phyloP scores from a whole-genome alignment of 345 rosid species.

The Eucalyptus regnans region DNA sequence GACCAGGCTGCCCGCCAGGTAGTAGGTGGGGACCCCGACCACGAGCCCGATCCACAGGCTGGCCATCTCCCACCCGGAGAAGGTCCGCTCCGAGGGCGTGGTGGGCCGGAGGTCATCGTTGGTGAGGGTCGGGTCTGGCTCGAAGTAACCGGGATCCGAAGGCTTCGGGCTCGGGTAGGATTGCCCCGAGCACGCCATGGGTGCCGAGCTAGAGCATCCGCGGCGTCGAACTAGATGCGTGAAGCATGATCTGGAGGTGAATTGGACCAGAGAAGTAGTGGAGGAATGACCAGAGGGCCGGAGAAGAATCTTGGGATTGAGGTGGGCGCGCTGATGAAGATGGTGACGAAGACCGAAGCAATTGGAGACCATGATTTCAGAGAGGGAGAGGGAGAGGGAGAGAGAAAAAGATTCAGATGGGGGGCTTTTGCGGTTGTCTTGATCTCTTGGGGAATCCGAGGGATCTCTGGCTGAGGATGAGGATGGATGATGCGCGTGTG shows the following conservation, averaged over 20 bases:
- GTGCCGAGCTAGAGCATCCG: neutral
- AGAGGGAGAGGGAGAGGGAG: slow-evolving; percentile 12
- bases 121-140: slow-evolving; percentile 51
- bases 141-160: neutral
- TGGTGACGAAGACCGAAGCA: slow-evolving; percentile 39
- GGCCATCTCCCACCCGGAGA: slow-evolving; percentile 74
- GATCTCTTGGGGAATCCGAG: neutral
- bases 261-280: neutral
- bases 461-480: neutral
- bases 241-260: neutral
- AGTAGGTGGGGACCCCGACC: slow-evolving; percentile 87
- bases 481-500: neutral
- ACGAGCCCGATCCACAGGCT: slow-evolving; percentile 96
- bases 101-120: slow-evolving; percentile 91
- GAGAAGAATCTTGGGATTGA: neutral
- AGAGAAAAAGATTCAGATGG: slow-evolving; percentile 2
- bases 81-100: slow-evolving; percentile 35
- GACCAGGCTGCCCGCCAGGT: slow-evolving; percentile 82
- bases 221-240: neutral
- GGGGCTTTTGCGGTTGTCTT: neutral
- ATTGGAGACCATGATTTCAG: slow-evolving; percentile 13
- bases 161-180: neutral
- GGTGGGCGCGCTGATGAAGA: neutral
- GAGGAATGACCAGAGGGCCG: slow-evolving; percentile 6
- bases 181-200: neutral